A percentile compares a stretch with the other conserved stretches of the same genome.
Evolutionary conservation across 257 asterid species (phyloP).

Genomic region (Solanum piurae): DNA sequence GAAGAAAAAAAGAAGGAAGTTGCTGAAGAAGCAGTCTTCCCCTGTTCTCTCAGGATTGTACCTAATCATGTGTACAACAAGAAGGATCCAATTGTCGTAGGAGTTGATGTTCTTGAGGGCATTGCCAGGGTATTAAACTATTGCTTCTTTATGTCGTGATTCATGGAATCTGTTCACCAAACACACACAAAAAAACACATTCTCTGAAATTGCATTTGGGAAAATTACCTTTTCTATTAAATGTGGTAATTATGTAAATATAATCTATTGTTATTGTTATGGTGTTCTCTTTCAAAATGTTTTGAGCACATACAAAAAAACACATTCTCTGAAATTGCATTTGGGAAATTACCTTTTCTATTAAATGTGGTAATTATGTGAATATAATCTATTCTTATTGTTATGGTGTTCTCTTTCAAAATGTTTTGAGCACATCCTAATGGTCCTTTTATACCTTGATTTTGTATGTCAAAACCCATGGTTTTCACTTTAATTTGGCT

Average conservation of each 20-base stretch:
- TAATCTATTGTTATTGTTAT: background rate
- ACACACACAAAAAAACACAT: background rate
- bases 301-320: background rate
- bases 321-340: background rate
- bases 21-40: conserved; percentile 91
- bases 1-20: conserved; percentile 93
- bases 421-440: background rate
- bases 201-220: background rate
- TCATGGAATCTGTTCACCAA: background rate
- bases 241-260: background rate
- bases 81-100: conserved; percentile 96
- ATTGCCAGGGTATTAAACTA: conserved; percentile 47
- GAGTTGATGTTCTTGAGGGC: conserved; percentile 86
- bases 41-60: conserved; percentile 83
- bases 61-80: conserved; percentile 78
- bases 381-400: background rate
- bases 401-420: background rate
- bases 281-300: background rate
- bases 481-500: background rate
- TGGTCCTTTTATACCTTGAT: background rate
- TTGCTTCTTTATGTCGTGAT: background rate
- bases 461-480: background rate
- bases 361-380: background rate
- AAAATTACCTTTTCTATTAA: background rate
- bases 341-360: background rate